Base-by-base conservation (phyloP, 2,329 filamentous ascomycete genomes). In the Arachnomyces sp. region DNA sequence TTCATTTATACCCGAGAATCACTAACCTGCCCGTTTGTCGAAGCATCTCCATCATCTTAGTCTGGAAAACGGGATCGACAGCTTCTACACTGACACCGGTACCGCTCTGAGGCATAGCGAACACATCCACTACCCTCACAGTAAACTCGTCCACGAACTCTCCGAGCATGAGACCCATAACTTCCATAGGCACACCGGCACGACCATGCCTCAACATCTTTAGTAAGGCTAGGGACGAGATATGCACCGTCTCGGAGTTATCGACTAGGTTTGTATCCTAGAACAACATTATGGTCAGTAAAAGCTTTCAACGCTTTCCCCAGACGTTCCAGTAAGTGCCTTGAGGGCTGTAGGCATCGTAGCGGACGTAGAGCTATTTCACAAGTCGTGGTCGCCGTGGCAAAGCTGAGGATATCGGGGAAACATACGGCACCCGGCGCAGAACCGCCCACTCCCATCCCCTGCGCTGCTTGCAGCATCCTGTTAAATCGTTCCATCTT, bases 41-140 rank as follows among this genome's bases (percentile, higher is more conserved):
- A 62, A 98, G 73, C 92, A 98, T 96, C 63, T 98, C 92, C 92
- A 98, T 98, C 92, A 98, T 98, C 76, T 95, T 98, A 58, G 88
- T 95, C 71, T 98, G 92, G 66, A 98, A 98, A 28, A 98, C 92
- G 7, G 89, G 88, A 62, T 98, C 92, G 48, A 98, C 92, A 38
- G 92, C 93, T 68, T 98, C 92, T 56, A 98, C 92, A 66, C 87
- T 94, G 53, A 98, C 92, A 53, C 92, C 92, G 1, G 92, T 98
- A 68, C 92, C 92, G 54, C 89, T 95, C 64, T 98, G 92, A 14
- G 92, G 92, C 92, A 98, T 98, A 45, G 92, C 92, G 66, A 98
- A 98, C 18, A 98, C 92, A 66, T 98, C 92, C 51, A 96, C 90
- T 11, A 98, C 92, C 52, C 90, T 83, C 47, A 98, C 92, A 44